These are phyloP conservation scores for Pelagophyceae sp. DNA, from an alignment of 352 stramenopile species.

Conservation along the genomic window DNA sequence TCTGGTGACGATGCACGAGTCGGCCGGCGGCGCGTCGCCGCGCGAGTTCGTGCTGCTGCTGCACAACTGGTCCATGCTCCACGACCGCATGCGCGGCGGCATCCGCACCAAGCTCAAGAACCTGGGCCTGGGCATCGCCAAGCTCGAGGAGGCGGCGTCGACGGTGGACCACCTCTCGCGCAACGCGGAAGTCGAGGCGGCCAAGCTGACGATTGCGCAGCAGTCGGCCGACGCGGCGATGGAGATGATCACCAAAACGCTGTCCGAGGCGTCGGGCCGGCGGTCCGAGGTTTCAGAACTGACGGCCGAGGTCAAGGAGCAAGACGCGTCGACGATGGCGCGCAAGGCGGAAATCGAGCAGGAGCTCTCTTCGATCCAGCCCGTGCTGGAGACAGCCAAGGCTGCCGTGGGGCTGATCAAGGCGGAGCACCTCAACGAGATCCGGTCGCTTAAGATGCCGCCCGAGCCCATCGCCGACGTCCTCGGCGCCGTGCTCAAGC, in stretches of 20 bases:
- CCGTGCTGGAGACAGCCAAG: conserved; percentile 77
- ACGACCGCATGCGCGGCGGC: conserved; percentile 62
- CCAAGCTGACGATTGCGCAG: conserved; percentile 71
- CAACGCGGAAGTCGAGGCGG: conserved; percentile 73
- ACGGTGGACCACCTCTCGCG: conserved; percentile 79
- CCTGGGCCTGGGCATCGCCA: conserved; percentile 72
- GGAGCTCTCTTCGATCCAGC: conserved; percentile 77
- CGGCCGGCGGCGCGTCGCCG: conserved; percentile 50
- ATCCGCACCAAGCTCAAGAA: conserved; percentile 72
- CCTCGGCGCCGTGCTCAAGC: conserved; percentile 82
- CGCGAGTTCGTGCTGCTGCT: conserved; percentile 40
- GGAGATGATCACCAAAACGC: conserved; percentile 84
- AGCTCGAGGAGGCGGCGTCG: conserved; percentile 72
- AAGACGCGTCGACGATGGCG: conserved; percentile 70
- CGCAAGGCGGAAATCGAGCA: conserved; percentile 81
- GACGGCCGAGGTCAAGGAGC: conserved; percentile 72
- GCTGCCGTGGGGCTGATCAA: conserved; percentile 84
- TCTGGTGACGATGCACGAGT: conserved; percentile 36
- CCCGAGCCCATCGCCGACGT: conserved; percentile 87
- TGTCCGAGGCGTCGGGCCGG: conserved; percentile 71
- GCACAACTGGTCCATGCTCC: conserved; percentile 58
- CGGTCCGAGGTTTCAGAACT: conserved; percentile 78
- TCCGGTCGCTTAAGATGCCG: conserved; percentile 85
- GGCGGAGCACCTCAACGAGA: conserved; percentile 88
- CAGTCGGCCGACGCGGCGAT: conserved; percentile 79